Conservation (phyloP, 257 asterid species). For the Coffea canephora region DNA sequence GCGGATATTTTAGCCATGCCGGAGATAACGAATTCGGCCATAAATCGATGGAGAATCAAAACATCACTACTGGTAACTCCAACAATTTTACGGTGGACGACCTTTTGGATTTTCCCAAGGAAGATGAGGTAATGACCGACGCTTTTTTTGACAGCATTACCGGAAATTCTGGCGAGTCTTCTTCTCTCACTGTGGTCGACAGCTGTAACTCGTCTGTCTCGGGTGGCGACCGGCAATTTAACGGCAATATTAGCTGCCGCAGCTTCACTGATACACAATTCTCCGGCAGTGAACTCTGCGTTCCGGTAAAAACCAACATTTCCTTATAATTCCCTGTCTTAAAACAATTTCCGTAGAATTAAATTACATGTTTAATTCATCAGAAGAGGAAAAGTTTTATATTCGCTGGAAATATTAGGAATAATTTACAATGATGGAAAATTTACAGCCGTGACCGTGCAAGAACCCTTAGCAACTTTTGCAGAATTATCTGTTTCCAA, state of each 20-base stretch:
- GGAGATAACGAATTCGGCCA: slow-evolving; percentile 22
- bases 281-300: slow-evolving; percentile 75
- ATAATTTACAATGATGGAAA: neutral
- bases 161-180: slow-evolving; percentile 67
- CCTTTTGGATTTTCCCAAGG: slow-evolving; percentile 84
- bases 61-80: slow-evolving; percentile 17
- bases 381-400: too few species aligned
- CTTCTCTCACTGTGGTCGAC: slow-evolving; percentile 69
- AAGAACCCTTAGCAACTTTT: neutral
- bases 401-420: neutral
- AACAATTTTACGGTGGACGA: slow-evolving; percentile 67
- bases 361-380: too few species aligned
- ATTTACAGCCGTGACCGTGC: neutral
- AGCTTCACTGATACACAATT: slow-evolving; percentile 71
- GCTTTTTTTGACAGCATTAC: slow-evolving; percentile 57
- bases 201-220: slow-evolving; percentile 82
- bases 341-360: neutral
- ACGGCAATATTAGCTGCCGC: slow-evolving; percentile 74
- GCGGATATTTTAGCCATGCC: slow-evolving; percentile 28
- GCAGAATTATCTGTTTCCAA: neutral
- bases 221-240: slow-evolving; percentile 62
- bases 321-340: neutral
- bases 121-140: slow-evolving; percentile 82
- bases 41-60: slow-evolving; percentile 31
- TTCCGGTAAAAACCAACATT: slow-evolving; percentile 56